These are phyloP conservation scores for Pseudomassariella vexata DNA, from an alignment of 2,329 filamentous ascomycete species.

Conservation along the genomic window DNA sequence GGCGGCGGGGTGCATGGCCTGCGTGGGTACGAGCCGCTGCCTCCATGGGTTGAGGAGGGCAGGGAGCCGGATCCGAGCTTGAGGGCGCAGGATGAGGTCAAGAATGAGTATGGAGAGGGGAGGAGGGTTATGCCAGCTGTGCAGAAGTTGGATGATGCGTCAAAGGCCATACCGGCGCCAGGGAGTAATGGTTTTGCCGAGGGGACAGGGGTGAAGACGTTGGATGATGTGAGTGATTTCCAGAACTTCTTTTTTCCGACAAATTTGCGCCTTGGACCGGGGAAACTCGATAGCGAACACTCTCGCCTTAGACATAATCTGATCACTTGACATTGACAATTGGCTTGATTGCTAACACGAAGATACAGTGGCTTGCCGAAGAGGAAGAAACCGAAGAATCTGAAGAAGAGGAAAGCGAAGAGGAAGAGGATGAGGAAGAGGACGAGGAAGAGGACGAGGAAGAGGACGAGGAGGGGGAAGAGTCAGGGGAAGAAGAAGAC, in stretches of 20 bases:
- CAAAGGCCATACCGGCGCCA: constrained; percentile 24
- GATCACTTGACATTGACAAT: too few species aligned
- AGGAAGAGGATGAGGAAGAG: constrained; percentile 6
- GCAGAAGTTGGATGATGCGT: constrained; percentile 57
- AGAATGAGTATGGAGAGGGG: constrained; percentile 32
- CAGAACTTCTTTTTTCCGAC: too few species aligned
- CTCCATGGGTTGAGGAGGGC: constrained; percentile 78
- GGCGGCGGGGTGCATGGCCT: constrained; percentile 69
- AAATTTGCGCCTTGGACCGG: too few species aligned
- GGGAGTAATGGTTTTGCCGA: constrained; percentile 41
- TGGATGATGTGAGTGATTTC: too few species aligned
- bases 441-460: constrained; percentile 6
- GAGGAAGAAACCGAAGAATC: constrained; percentile 6
- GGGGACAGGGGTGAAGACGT: constrained; percentile 59
- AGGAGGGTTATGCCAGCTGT: constrained; percentile 49
- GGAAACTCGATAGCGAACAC: too few species aligned
- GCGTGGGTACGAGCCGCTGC: constrained; percentile 71
- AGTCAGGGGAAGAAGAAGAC: constrained; percentile 1
- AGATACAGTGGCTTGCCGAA: constrained; percentile 38
- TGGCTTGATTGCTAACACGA: too few species aligned
- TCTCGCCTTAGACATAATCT: too few species aligned
- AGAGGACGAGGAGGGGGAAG: constrained; percentile 2
- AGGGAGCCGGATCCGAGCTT: constrained; percentile 72
- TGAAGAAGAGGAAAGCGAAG: constrained; percentile 6
- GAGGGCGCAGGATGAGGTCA: constrained; percentile 34